A percentile compares a stretch with the other conserved stretches of the same genome.
Conservation (phyloP, 345 rosid genomes). For the Boechera divaricarpa region DNA sequence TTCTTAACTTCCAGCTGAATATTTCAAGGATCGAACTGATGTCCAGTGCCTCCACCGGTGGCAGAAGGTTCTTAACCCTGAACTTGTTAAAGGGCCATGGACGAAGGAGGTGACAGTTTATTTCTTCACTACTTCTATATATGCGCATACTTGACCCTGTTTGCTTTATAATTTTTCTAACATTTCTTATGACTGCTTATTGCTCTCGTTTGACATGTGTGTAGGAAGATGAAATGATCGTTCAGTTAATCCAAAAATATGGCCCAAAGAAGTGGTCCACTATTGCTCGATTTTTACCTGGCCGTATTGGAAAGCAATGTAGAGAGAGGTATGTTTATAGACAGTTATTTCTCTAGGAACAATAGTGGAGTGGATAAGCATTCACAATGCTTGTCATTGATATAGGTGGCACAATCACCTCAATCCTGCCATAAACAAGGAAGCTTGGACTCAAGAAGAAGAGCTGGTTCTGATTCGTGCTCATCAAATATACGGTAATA, state of each 20-base stretch:
- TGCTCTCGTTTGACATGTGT: constrained; percentile 35
- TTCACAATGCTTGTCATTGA: constrained; percentile 24
- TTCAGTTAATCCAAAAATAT: constrained; percentile 74
- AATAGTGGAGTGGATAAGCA: constrained; percentile 21
- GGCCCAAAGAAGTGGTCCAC: constrained; percentile 99
- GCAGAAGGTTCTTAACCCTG: constrained; percentile 99
- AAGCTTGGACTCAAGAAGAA: constrained; percentile 99
- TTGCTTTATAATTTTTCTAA: not conserved
- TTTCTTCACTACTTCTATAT: constrained; percentile 7
- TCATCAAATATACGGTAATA: constrained; percentile 95
- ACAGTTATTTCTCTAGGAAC: constrained; percentile 19
- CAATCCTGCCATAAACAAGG: constrained; percentile 93
- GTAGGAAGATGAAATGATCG: constrained; percentile 90
- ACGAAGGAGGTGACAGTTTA: constrained; percentile 81
- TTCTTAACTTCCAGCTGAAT: constrained; percentile 74
- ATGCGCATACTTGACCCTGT: constrained; percentile 9
- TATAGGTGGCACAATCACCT: constrained; percentile 99
- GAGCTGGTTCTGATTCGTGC: constrained; percentile 96
- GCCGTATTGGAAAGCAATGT: constrained; percentile 99
- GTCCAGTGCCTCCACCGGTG: constrained; percentile 99
- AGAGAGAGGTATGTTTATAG: constrained; percentile 73
- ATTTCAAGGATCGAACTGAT: constrained; percentile 99
- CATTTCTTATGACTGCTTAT: constrained; percentile 12
- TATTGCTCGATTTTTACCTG: constrained; percentile 92
- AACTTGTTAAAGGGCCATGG: constrained; percentile 99